Evolutionary conservation across 768 basidiomycete species (phyloP), one percentile per base, ranked within the genome.

Genomic region (Dioszegia crocea): DNA sequence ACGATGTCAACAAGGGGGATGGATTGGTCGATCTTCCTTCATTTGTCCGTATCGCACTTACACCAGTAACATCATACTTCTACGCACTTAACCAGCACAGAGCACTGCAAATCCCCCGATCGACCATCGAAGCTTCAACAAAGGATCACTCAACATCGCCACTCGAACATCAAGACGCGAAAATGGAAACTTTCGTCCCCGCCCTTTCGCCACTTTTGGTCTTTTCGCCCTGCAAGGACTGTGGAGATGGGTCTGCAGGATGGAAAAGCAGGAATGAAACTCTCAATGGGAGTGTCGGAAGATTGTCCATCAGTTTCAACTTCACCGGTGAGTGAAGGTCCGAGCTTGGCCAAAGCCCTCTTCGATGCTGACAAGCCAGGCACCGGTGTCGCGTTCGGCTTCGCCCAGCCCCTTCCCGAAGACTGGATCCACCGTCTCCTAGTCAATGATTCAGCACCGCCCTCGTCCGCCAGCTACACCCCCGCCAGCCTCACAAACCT

Each of bases 191-290:
- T 16, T 52, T 45, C 26, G 45, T 54, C 21, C 49, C 58, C 1
- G 49, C 58, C 4, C 51, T 63, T 23, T 70, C 68, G 16, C 68
- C 68, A 4, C 44, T 70, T 17, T 63, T 70, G 57, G 31, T 38
- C 19, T 70, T 66, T 39, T 0, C 50, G 26, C 67, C 64, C 26
- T 69, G 67, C 57, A 59, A 56, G 48, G 60, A 47, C 36, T 66
- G 65, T 29, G 47, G 17, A 23, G 24, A n/a, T 52, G 60, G 27
- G 49, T 59, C 36, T 16, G 31, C 16, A 39, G 36, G 14, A 46
- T 53, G 51, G 51, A 8, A 17, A 10, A 19, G 24, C 2, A 27
- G 16, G 9, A 53, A 53, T 27, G 38, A 17, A 11, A 53, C 51
- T 6, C 2, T 53, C 9, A 26, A 14, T 9, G 51, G 51, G 24